These are phyloP conservation scores for Gaillardinia entomophila DNA, from an alignment of 805 yeast genomes.

Conservation along the genomic window DNA sequence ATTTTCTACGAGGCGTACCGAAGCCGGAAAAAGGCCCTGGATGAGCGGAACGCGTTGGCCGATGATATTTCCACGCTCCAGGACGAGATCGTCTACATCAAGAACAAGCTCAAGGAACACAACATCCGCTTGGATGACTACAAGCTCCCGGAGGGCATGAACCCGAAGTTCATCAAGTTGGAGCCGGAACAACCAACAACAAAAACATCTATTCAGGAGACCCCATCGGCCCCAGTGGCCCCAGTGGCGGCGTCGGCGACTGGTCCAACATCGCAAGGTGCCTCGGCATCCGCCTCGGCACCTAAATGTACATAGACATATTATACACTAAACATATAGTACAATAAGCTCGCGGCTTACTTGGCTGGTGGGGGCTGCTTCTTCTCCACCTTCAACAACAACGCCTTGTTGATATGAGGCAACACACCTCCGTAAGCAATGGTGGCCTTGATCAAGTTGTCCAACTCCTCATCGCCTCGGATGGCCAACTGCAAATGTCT, in stretches of 20 bases:
- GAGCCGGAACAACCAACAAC: too few species aligned
- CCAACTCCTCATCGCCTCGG: slow-evolving; percentile 27
- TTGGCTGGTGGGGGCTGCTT: neutral
- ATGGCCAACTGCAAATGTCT: slow-evolving; percentile 28
- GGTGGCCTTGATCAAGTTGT: slow-evolving; percentile 27
- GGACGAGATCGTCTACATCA: slow-evolving; percentile 58
- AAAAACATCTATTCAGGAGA: too few species aligned
- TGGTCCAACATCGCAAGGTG: neutral
- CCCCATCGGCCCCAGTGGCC: neutral
- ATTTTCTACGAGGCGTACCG: slow-evolving; percentile 68
- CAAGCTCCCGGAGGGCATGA: slow-evolving; percentile 39
- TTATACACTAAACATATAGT: neutral
- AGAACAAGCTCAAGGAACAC: slow-evolving; percentile 41
- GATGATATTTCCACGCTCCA: slow-evolving; percentile 69
- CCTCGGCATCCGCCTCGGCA: neutral
- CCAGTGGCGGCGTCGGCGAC: neutral
- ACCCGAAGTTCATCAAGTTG: slow-evolving; percentile 40
- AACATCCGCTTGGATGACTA: slow-evolving; percentile 43
- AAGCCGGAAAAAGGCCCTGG: slow-evolving; percentile 56
- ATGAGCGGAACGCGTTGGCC: slow-evolving; percentile 58
- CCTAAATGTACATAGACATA: neutral
- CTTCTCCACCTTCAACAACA: slow-evolving; percentile 9
- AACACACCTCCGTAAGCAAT: slow-evolving; percentile 29
- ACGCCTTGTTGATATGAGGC: slow-evolving; percentile 29
- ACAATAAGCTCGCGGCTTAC: neutral